Evolutionary conservation across 192 early-diverging fungal species (phyloP), one percentile per base, ranked within the genome.

Genomic region (Coemansia sp.): DNA sequence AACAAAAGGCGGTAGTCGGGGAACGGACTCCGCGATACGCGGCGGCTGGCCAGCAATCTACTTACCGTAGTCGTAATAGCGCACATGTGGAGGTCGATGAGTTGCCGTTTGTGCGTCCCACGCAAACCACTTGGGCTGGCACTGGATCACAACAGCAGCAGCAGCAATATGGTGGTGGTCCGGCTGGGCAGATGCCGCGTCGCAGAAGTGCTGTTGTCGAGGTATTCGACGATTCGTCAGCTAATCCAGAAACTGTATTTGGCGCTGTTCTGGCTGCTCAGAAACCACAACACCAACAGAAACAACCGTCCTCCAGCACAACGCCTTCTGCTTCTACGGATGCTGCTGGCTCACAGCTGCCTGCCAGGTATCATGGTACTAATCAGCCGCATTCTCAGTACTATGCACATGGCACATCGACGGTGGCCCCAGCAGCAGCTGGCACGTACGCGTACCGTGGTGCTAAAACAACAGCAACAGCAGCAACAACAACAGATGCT

Each of bases 361-460:
- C 80, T 0, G 74, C 72, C 10, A 65, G 80, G 15, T 82, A 82
- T 71, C 80, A 82, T 22, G 80, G 80, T 8, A 68, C 71, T 1
- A 77, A 73, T 47, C 80, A 77, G 45, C 61, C 80, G 60, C 75
- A 82, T 39, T 77, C 80, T 63, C 60, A 66, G 5, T 82, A 82
- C 65, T 82, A 82, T 18, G 71, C 80, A 36, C 80, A 77, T 13
- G 80, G 78, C 45, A 41, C 73, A 43, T 61, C 76, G 0, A 43
- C 51, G 16, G 26, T 26, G 26, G 26, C 26, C 26, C 8, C 51
- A 15, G 18, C 47, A 7, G 7, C 47, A 8, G 47, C 68, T n/a
- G 41, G 58, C 6, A 12, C 71, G 16, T 68, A 62, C 39, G n/a
- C 48, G 36, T 60, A 59, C 52, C 72, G 65, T n/a, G 59, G 69